Percentiles rank a stretch among this genome's conserved stretches.
phyloP scores from a whole-genome alignment of 352 stramenopile genomes.

The Globisporangium abappressorium region DNA sequence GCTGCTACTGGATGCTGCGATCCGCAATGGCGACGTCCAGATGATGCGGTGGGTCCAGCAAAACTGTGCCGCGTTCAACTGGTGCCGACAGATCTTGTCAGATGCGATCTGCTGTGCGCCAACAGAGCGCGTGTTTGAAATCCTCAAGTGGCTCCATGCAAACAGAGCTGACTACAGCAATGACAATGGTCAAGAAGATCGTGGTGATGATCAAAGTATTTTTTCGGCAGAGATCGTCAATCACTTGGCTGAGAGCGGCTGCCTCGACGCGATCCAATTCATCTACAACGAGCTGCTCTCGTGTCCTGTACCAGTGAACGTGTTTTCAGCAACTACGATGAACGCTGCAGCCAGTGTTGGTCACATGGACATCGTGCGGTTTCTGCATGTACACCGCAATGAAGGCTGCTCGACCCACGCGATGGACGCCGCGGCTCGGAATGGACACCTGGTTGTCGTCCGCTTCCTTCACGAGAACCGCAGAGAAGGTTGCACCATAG shows the following conservation, averaged over 20 bases:
- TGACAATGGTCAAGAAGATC: background rate
- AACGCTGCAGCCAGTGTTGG: background rate
- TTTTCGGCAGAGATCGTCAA: background rate
- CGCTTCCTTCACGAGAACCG: conserved; percentile 1
- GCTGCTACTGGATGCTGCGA: background rate
- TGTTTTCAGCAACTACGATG: conserved; percentile 4
- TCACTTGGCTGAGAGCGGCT: background rate
- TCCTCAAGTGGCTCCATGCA: conserved; percentile 1
- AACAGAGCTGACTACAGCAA: background rate
- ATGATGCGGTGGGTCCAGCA: conserved; percentile 11
- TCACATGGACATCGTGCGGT: background rate
- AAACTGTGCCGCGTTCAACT: background rate
- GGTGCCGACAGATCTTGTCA: background rate
- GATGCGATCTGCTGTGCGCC: background rate
- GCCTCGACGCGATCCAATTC: conserved; percentile 3
- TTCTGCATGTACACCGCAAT: background rate
- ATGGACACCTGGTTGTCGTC: background rate
- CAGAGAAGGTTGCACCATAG: background rate
- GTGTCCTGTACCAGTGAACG: background rate
- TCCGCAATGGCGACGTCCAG: background rate
- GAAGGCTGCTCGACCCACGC: conserved; percentile 1
- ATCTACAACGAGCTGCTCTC: conserved; percentile 5
- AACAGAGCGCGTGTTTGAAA: background rate
- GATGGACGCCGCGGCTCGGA: background rate
- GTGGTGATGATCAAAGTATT: background rate